Evolutionary conservation across 2,329 filamentous ascomycete species (phyloP).

Genomic region (Xylaria arbuscula): DNA sequence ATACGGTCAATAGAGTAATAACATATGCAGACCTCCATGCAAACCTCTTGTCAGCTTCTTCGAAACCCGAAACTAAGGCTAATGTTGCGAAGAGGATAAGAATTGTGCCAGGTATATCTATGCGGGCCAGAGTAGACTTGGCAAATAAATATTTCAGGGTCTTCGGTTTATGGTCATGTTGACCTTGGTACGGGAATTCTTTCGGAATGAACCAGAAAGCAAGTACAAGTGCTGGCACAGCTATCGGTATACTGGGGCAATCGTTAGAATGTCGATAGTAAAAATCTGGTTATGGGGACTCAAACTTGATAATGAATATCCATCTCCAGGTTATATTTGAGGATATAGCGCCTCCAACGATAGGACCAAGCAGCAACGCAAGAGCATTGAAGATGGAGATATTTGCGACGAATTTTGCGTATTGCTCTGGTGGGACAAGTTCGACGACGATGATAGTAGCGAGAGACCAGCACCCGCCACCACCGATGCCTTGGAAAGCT

Average conservation of each 20-base stretch:
- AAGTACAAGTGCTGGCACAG: conserved; percentile 1
- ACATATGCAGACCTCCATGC: conserved; percentile 43
- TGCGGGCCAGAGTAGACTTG: conserved; percentile 4
- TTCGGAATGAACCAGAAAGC: conserved; percentile 12
- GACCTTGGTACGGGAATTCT: conserved; percentile 17
- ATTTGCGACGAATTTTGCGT: conserved; percentile 29
- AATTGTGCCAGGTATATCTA: conserved; percentile 40
- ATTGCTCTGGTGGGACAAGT: conserved; percentile 39
- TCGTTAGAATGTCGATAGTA: background rate
- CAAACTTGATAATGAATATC: conserved; percentile 45
- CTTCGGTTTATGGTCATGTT: background rate
- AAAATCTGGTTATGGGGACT: background rate
- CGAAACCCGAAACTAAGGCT: conserved; percentile 36
- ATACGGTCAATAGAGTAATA: conserved; percentile 37
- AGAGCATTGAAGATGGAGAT: conserved; percentile 34
- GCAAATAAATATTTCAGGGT: background rate
- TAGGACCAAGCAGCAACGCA: conserved; percentile 39
- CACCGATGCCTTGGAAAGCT: conserved; percentile 37
- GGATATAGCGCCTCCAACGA: conserved; percentile 43
- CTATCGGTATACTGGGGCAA: conserved; percentile 16
- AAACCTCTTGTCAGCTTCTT: conserved; percentile 40
- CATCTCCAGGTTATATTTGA: conserved; percentile 41
- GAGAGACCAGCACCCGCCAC: conserved; percentile 38
- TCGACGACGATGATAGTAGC: conserved; percentile 37
- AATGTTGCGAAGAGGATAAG: conserved; percentile 38